Evolutionary conservation across 192 early-diverging fungal genomes (phyloP).

Genomic region (Coemansia sp.): DNA sequence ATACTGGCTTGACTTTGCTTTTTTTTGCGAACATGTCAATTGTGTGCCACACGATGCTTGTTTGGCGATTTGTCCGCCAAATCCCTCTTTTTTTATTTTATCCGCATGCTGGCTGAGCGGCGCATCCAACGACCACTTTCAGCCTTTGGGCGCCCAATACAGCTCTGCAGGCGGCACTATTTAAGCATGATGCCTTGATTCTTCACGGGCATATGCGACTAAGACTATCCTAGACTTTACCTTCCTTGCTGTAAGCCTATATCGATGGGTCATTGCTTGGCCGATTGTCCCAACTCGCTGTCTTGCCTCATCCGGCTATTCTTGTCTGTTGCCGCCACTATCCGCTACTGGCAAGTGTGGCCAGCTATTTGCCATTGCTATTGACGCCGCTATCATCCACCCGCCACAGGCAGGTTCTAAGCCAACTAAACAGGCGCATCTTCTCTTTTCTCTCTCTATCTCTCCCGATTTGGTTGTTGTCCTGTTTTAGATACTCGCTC

Average conservation of each 20-base stretch:
- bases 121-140: background rate
- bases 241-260: conserved; percentile 14
- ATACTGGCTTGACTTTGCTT: background rate
- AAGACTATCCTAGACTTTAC: conserved; percentile 16
- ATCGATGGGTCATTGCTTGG: conserved; percentile 38
- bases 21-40: background rate
- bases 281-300: conserved; percentile 29
- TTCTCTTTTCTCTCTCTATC: background rate
- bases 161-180: conserved; percentile 12
- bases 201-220: background rate
- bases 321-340: conserved; percentile 6
- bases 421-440: background rate
- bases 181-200: conserved; percentile 15
- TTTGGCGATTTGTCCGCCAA: conserved; percentile 4
- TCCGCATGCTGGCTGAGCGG: background rate
- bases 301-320: conserved; percentile 20
- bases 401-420: conserved; percentile 5
- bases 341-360: background rate
- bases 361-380: background rate
- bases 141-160: background rate
- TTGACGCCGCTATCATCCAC: background rate
- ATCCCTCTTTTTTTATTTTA: background rate
- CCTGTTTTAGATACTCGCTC: conserved; percentile 9
- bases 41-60: background rate
- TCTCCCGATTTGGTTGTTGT: conserved; percentile 12